These are phyloP conservation scores for Phytophthora pluvialis DNA, from an alignment of 352 stramenopile species.

Conservation along the genomic window DNA sequence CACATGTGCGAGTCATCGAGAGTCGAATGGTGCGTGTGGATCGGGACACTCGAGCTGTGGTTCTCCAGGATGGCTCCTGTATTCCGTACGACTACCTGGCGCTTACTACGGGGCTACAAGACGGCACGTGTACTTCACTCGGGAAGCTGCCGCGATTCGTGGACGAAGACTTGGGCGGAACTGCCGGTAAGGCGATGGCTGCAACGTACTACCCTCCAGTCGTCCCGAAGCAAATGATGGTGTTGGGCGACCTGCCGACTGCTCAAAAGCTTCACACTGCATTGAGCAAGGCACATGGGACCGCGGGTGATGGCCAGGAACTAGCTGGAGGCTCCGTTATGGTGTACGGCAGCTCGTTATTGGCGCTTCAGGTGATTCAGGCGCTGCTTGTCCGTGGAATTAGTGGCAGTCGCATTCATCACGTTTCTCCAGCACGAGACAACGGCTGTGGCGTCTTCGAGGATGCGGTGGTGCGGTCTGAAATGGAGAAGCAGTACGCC, in stretches of 20 bases:
- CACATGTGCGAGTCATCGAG: constrained; percentile 66
- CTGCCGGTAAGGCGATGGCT: constrained; percentile 8
- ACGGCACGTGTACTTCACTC: constrained; percentile 57
- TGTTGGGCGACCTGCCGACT: constrained; percentile 31
- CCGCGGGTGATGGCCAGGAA: constrained; percentile 10
- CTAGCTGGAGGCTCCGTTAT: constrained; percentile 38
- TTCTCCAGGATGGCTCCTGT: constrained; percentile 83
- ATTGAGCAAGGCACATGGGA: constrained; percentile 3
- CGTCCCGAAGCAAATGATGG: constrained; percentile 34
- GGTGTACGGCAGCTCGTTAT: constrained; percentile 68
- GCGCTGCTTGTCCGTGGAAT: constrained; percentile 52
- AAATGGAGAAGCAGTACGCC: constrained; percentile 66
- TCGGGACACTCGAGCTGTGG: constrained; percentile 62
- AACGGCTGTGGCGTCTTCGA: constrained; percentile 53
- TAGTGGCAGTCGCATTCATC: constrained; percentile 51
- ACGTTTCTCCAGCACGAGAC: constrained; percentile 58
- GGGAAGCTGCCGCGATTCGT: constrained; percentile 46
- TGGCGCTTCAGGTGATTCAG: constrained; percentile 76
- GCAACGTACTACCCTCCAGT: constrained; percentile 34
- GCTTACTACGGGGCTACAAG: constrained; percentile 77
- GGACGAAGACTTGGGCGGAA: constrained; percentile 38
- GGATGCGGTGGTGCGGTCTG: constrained; percentile 57
- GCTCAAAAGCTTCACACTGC: constrained; percentile 31
- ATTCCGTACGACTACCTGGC: constrained; percentile 88
- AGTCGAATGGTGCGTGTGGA: constrained; percentile 78